Evolutionary conservation across 768 basidiomycete species (phyloP).

Genomic region (Xerocomellus amylosporus): DNA sequence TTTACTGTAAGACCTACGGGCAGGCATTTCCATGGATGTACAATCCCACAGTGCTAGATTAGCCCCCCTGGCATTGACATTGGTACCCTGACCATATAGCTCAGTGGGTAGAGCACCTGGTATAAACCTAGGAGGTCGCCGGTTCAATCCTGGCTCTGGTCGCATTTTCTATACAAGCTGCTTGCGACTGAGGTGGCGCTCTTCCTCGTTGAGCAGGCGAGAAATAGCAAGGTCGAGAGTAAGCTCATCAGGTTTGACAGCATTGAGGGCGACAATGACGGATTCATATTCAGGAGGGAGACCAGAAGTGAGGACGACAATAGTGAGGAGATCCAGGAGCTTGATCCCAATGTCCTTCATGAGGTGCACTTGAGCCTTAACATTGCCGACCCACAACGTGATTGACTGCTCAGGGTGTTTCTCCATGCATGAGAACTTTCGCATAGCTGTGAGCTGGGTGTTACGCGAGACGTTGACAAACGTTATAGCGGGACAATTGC

Average conservation of each 20-base stretch:
- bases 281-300: not conserved
- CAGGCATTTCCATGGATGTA: no score
- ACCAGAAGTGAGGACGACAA: not conserved
- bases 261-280: not conserved
- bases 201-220: not conserved
- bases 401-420: not conserved
- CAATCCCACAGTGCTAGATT: no score
- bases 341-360: not conserved
- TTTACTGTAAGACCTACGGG: no score
- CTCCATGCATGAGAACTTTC: not conserved
- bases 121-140: no score
- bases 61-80: no score
- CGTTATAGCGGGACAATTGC: no score
- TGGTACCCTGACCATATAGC: no score
- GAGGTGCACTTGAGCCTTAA: not conserved
- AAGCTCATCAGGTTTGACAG: not conserved
- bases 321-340: not conserved
- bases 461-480: no score
- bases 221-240: not conserved
- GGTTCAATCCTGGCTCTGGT: no score
- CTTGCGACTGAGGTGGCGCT: not conserved
- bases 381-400: not conserved
- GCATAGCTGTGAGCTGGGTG: not conserved
- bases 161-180: no score
- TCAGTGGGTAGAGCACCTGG: no score